Base-by-base conservation (phyloP, 2,329 filamentous ascomycete genomes). In the Penicillium sp. region DNA sequence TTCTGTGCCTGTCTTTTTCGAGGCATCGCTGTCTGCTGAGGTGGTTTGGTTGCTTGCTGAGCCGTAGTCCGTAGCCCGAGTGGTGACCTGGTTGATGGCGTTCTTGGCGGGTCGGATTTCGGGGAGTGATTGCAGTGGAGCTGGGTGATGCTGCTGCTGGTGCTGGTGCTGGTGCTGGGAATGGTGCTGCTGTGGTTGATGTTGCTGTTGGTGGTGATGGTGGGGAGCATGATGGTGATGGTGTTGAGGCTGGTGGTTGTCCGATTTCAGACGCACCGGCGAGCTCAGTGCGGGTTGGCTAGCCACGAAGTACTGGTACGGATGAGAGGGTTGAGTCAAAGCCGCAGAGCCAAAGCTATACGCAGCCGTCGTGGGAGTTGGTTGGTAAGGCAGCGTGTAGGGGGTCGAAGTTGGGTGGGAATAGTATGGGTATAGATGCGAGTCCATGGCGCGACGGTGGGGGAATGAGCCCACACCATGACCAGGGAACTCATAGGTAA, bases 81-180 rank as follows among this genome's bases (percentile, higher is more conserved):
- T 74, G 28, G 66, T 59, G 7, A 72, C 60, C 7, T 73, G 72
- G 53, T 68, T 73, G 61, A 78, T 68, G 37, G 72, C 73, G 60
- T 77, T 79, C 60, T 78, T 79, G 4, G 75, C 75, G 10, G 74
- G 76, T 10, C 73, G 73, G 51, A 77, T 73, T 42, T 78, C 73
- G 6, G 78, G 74, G 17, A 79, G 72, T 33, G 73, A 69, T 55
- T 76, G 76, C 30, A 75, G 64, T 28, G 49, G 54, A 2, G 76
- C 17, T 22, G 53, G 26, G 33, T n/a, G 37, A 17, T 9, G 53
- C 22, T 44, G 53, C 22, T 42, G 53, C 4, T 33, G 37, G 6
- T 55, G 53, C 22, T 44, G 53, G 1, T 35, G 38, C 17, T 55
- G 53, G 2, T 35, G 49, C 13, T 53, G 47, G 17, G 45, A 26